phyloP scores from a whole-genome alignment of 495 filamentous ascomycete species.

The Xanthoparmelia taractica region DNA sequence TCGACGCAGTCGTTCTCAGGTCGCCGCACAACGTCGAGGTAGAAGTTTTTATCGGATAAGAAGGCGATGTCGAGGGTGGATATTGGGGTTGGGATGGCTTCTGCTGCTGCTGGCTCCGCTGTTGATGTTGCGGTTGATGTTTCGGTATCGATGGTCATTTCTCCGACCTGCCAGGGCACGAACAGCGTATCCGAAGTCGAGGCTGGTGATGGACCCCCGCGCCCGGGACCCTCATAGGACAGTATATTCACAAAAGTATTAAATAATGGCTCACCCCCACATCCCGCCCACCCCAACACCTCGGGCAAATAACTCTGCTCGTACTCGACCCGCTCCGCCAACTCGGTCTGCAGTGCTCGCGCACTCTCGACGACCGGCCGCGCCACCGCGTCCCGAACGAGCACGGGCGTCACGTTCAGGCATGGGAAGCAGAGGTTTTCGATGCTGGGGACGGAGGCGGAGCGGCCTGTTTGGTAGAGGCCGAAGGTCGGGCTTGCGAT shows the following conservation, averaged over 20 bases:
- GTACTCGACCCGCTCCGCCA: slow-evolving; percentile 30
- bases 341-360: slow-evolving; percentile 23
- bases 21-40: slow-evolving; percentile 30
- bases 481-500: slow-evolving; percentile 29
- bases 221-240: slow-evolving; percentile 16
- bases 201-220: background rate
- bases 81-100: too few species aligned
- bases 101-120: background rate
- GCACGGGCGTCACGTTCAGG: slow-evolving; percentile 31
- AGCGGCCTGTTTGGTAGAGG: slow-evolving; percentile 34
- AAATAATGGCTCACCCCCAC: slow-evolving; percentile 24
- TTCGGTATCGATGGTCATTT: background rate
- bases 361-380: slow-evolving; percentile 2
- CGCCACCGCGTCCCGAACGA: slow-evolving; percentile 14
- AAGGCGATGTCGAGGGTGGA: slow-evolving; percentile 26
- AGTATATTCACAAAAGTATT: slow-evolving; percentile 36
- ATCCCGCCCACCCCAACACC: slow-evolving; percentile 21
- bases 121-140: too few species aligned
- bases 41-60: slow-evolving; percentile 29
- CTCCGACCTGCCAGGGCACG: background rate
- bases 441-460: slow-evolving; percentile 25
- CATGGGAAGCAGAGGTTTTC: slow-evolving; percentile 28
- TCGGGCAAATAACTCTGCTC: slow-evolving; percentile 32
- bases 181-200: background rate
- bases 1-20: slow-evolving; percentile 28